Base-by-base conservation (phyloP, 805 yeast species). In the Clavispora carvajalis region DNA sequence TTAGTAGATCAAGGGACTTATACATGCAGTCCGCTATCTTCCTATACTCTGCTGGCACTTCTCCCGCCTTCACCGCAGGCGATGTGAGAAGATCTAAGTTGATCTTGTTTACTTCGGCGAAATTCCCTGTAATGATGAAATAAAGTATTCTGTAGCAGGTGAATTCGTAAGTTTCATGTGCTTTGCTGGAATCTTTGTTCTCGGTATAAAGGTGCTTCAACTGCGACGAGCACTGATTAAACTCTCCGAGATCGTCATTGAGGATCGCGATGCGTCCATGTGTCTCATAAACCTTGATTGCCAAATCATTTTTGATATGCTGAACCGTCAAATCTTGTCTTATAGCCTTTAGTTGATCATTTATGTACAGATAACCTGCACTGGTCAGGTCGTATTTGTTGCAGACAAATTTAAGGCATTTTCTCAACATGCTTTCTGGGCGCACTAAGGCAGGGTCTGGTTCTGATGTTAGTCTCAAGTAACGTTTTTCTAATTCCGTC, bases 281-380 rank as follows among this genome's bases (percentile, higher is more conserved):
- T 3, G 80, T 74, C 60, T 88, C 93, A 60, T 93, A 91, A 0
- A 88, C 95, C 40, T 65, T 56, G 5, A 88, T 76, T 0, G 96
- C 77, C 56, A 93, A 85, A 33, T 76, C 80, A 53, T 79, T 79
- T 52, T 82, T 82, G 33, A 91, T 81, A 55, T 85, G 85, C 63
- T 91, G 99, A 8, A 91, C 97, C 3, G 95, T 85, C 48, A 91
- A 63, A 63, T 91, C 99, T 62, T 91, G 99, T 52, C 99, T 72
- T 44, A 93, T 74, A 0, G 97, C 85, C 62, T 90, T 91, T 56
- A 91, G 77, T 62, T 91, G 99, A 59, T 87, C 93, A 55, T 91
- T 83, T 10, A 86, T 62, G 59, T 91, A 91, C 28, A 80, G 71
- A 57, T 93, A 93, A 36, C 73, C 71, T 15, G 73, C 74, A n/a